These are phyloP conservation scores for Creolimax fragrantissima DNA, from an alignment of 78 protist species.

Conservation along the genomic window DNA sequence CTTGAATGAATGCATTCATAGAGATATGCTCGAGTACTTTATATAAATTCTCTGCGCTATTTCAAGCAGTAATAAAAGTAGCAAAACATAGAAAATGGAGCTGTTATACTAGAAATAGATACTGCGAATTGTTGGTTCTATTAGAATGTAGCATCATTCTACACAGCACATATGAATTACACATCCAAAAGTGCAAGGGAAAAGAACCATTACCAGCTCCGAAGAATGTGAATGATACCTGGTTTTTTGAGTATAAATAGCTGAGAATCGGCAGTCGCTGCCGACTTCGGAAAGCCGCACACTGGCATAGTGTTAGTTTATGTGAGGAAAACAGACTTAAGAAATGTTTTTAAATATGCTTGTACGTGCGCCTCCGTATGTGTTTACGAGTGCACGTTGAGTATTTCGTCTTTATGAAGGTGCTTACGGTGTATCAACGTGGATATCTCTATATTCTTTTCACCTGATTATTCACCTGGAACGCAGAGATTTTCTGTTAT, in stretches of 20 bases:
- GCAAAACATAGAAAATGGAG: background rate
- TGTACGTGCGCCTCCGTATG: background rate
- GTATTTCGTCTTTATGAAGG: background rate
- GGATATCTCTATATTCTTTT: background rate
- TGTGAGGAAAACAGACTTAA: background rate
- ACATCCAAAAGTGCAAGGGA: too few relatives aligned
- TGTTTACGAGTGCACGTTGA: background rate
- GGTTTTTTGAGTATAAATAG: background rate
- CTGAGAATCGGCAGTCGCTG: background rate
- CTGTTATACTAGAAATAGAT: too few relatives aligned
- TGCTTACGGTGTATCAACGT: background rate
- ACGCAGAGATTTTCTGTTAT: too few relatives aligned
- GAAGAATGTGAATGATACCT: too few relatives aligned
- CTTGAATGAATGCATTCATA: background rate
- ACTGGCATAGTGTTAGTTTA: background rate
- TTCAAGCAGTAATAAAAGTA: background rate
- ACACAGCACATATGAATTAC: too few relatives aligned
- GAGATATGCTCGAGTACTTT: background rate
- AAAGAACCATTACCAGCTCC: too few relatives aligned
- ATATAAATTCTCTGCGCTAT: background rate
- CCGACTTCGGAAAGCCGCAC: constrained; percentile 1
- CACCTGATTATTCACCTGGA: background rate
- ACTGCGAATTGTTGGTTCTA: too few relatives aligned
- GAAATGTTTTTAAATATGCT: background rate
- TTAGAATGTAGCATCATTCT: too few relatives aligned